phyloP scores from a whole-genome alignment of 2,329 filamentous ascomycete genomes.

The Beauveria sp. region DNA sequence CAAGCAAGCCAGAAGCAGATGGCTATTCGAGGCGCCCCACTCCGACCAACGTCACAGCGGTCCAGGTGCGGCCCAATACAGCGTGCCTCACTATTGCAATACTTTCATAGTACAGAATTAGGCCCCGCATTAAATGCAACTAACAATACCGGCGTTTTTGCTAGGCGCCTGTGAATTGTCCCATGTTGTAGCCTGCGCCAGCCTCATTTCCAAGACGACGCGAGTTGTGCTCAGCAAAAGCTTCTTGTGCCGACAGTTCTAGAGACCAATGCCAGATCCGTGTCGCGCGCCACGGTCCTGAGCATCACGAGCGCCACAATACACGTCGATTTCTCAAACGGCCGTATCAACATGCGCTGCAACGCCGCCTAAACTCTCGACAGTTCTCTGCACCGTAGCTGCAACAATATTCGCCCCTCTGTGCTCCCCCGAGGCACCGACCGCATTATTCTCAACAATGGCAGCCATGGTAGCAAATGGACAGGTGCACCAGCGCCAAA shows the following conservation, averaged over 20 bases:
- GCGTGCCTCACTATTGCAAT: conserved; percentile 4
- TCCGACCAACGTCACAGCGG: conserved; percentile 5
- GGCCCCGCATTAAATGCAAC: conserved; percentile 10
- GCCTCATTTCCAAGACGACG: conserved; percentile 3
- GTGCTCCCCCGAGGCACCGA: not conserved
- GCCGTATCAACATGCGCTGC: conserved; percentile 1
- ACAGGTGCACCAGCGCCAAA: conserved; percentile 35
- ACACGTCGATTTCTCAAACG: not conserved
- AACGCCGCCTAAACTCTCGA: conserved; percentile 1
- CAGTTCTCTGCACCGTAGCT: not conserved
- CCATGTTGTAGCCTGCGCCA: conserved; percentile 7
- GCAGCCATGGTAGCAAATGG: conserved; percentile 15
- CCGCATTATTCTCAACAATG: conserved; percentile 11
- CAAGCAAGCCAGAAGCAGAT: not conserved
- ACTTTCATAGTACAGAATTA: not conserved
- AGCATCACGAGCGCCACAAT: conserved; percentile 3
- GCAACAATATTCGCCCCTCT: not conserved
- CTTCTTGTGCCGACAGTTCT: not conserved
- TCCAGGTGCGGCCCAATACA: not conserved
- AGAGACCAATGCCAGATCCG: conserved; percentile 1
- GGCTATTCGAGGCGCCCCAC: not conserved
- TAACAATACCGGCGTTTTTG: conserved; percentile 5
- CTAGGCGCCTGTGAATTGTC: conserved; percentile 1
- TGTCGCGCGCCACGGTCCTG: not conserved
- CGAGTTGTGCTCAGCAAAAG: conserved; percentile 3